phyloP scores from a whole-genome alignment of 2,329 filamentous ascomycete genomes.

The Aurifilum marmelostoma region DNA sequence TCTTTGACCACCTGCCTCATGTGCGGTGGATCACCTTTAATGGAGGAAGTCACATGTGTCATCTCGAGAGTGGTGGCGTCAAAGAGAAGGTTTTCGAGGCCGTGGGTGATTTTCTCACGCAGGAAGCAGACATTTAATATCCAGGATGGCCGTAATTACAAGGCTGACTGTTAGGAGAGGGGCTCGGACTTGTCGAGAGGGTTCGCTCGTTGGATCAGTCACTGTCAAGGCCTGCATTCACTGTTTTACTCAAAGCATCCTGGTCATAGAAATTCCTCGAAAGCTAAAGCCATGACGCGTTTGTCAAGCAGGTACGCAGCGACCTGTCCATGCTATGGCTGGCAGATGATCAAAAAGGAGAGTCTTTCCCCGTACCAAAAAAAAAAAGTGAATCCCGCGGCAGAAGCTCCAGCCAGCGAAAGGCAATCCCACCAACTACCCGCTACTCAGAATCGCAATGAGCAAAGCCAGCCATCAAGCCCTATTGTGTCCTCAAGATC shows the following conservation, averaged over 20 bases:
- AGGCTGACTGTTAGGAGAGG: background rate
- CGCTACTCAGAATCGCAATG: background rate
- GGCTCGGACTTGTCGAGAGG: background rate
- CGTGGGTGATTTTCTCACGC: conserved; percentile 6
- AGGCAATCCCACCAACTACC: background rate
- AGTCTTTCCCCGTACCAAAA: background rate
- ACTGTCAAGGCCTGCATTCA: background rate
- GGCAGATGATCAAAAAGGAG: background rate
- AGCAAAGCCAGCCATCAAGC: background rate
- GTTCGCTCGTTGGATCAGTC: background rate
- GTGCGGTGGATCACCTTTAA: conserved; percentile 7
- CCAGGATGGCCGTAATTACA: background rate
- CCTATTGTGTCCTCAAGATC: background rate
- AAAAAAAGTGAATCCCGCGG: background rate
- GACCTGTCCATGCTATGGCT: background rate
- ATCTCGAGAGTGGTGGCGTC: conserved; percentile 8
- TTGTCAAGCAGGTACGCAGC: background rate
- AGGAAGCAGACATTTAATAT: no score
- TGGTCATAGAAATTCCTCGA: background rate
- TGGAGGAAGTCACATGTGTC: conserved; percentile 3
- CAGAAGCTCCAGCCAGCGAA: background rate
- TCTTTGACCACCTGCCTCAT: background rate
- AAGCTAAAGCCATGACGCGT: background rate
- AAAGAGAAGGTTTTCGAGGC: conserved; percentile 9
- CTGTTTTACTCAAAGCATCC: background rate